Evolutionary conservation across 306 rosid genomes (phyloP), one percentile per base, ranked within the genome.

Genomic region (Lathyrus aphaca): DNA sequence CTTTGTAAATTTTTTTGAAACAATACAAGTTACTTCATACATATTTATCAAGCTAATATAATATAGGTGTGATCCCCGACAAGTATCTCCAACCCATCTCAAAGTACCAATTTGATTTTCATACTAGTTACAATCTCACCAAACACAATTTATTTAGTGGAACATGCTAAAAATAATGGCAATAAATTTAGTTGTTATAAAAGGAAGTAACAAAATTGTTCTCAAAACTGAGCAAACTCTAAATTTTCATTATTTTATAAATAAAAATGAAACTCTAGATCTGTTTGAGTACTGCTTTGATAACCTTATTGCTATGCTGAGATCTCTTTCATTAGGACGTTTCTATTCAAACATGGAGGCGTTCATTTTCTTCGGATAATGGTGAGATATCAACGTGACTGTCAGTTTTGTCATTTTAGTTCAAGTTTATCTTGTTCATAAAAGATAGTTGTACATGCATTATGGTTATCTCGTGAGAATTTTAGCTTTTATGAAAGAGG

Each of bases 291-390:
- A 18, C 32, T 70, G 66, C 68, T 71, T 39, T 78, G 46, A 59
- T 70, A 63, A 14, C 25, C 55, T 30, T 71, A 21, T 66, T 83
- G 82, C 27, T 59, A 18, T 69, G 12, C 77, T 89, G 97, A 80
- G 81, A 79, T 75, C 51, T 74, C 62, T 69, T 55, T 64, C 67
- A 17, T 66, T 74, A 48, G 72, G 84, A 74, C 66, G 64, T 80
- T 54, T 30, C 88, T 13, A 12, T 59, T 68, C 80, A 77, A 82
- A 68, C 78, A 67, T 72, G 81, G 84, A 81, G 84, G 77, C 87
- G 86, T 64, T 76, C 64, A 29, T 91, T 89, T 77, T 89, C 97
- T 71, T 88, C 97, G 6, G 91, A 89, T 18, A 89, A 62, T 74
- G 97, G 97, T 86, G 67, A 71, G 81, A 67, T 66, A 46, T 77